Conservation (phyloP, 495 filamentous ascomycete genomes). For the Daldinia childiae region DNA sequence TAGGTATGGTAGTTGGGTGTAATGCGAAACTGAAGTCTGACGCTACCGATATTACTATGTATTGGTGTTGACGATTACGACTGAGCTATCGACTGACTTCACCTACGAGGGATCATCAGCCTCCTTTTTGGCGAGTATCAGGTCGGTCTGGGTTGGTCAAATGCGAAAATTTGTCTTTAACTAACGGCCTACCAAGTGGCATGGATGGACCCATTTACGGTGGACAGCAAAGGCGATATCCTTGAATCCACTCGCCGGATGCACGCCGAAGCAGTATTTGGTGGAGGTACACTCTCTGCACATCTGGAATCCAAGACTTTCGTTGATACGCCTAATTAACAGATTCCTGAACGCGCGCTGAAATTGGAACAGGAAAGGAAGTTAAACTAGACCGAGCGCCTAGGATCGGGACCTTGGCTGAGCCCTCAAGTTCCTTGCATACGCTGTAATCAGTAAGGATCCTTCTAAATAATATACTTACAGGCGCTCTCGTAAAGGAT, state of each 20-base stretch:
- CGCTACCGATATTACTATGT: not conserved
- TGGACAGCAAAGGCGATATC: constrained; percentile 22
- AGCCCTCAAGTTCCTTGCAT: constrained; percentile 20
- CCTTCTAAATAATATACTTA: constrained; percentile 9
- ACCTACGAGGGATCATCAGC: constrained; percentile 24
- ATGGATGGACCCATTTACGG: constrained; percentile 29
- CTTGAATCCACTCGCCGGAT: constrained; percentile 30
- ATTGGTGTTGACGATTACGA: not conserved
- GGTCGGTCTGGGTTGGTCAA: constrained; percentile 2
- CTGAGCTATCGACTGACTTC: constrained; percentile 22
- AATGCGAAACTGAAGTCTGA: not conserved
- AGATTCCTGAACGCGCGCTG: constrained; percentile 30
- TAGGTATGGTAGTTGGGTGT: not conserved
- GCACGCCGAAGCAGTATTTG: constrained; percentile 25
- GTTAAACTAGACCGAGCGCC: constrained; percentile 22
- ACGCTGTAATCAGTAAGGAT: constrained; percentile 26
- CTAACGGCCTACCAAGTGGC: constrained; percentile 15
- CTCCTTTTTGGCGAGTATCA: constrained; percentile 12
- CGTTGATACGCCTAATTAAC: constrained; percentile 39
- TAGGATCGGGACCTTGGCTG: constrained; percentile 41
- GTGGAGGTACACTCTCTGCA: constrained; percentile 21
- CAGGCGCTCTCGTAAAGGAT: constrained; percentile 18
- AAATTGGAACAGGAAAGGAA: constrained; percentile 31
- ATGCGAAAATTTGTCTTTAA: constrained; percentile 9
- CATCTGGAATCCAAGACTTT: constrained; percentile 21